Evolutionary conservation across 2,329 filamentous ascomycete genomes (phyloP).

Genomic region (Canariomyces notabilis): DNA sequence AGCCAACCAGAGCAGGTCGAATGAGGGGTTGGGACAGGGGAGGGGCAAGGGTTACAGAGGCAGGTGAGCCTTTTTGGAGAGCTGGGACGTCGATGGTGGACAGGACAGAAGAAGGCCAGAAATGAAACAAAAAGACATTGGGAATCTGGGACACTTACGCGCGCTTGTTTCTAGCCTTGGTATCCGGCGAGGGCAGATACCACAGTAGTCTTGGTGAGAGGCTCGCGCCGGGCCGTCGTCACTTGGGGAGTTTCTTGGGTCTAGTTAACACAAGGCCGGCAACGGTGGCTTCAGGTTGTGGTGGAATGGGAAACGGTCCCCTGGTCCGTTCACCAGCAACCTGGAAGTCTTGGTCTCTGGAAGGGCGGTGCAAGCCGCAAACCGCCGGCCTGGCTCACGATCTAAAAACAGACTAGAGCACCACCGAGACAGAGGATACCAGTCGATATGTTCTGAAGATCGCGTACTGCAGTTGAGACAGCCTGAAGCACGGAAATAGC

Average conservation of each 20-base stretch:
- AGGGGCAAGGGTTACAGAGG: conserved; percentile 21
- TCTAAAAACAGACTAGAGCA: conserved; percentile 17
- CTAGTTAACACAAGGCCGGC: conserved; percentile 11
- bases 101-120: not conserved
- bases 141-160: conserved; percentile 17
- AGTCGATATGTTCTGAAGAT: not conserved
- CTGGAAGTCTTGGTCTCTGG: conserved; percentile 8
- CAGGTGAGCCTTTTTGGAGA: conserved; percentile 25
- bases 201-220: conserved; percentile 18
- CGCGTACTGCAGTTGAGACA: not conserved
- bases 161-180: conserved; percentile 14
- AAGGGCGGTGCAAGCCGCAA: conserved; percentile 13
- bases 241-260: conserved; percentile 9
- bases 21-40: conserved; percentile 25
- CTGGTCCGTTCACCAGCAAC: conserved; percentile 24
- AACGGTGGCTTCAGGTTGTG: conserved; percentile 12
- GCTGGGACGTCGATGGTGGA: conserved; percentile 20
- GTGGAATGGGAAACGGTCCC: conserved; percentile 16
- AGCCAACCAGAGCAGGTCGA: conserved; percentile 25
- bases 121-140: conserved; percentile 3
- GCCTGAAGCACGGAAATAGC: not conserved
- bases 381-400: conserved; percentile 8
- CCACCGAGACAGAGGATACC: conserved; percentile 11
- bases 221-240: conserved; percentile 19
- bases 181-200: conserved; percentile 9